phyloP scores from a whole-genome alignment of 2,329 filamentous ascomycete species.

The Ophiostoma angusticollis region DNA sequence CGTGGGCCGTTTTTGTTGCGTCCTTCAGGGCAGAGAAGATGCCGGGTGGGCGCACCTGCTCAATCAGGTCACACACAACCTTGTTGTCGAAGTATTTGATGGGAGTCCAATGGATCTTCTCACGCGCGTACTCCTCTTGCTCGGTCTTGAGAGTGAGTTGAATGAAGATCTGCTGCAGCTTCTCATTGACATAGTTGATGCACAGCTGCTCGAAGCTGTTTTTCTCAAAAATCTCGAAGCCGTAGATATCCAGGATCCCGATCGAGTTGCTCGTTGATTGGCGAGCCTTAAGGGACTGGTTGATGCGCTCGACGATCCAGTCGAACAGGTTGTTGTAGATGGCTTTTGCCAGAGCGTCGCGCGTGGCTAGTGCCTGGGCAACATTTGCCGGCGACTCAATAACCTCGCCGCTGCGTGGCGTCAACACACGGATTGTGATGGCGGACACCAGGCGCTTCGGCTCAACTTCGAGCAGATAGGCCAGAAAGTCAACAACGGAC shows the following conservation, averaged over 20 bases:
- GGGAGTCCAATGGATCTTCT: slow-evolving; percentile 96
- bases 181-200: slow-evolving; percentile 99
- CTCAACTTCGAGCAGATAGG: slow-evolving; percentile 84
- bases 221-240: slow-evolving; percentile 98
- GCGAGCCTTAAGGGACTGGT: slow-evolving; percentile 70
- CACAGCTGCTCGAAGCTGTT: slow-evolving; percentile 98
- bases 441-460: slow-evolving; percentile 68
- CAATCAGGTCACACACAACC: slow-evolving; percentile 93
- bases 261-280: slow-evolving; percentile 71
- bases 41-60: slow-evolving; percentile 78
- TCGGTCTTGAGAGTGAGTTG: slow-evolving; percentile 93
- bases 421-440: slow-evolving; percentile 78
- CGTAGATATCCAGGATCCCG: slow-evolving; percentile 96
- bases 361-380: slow-evolving; percentile 71
- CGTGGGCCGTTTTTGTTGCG: slow-evolving; percentile 95
- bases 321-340: slow-evolving; percentile 97
- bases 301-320: slow-evolving; percentile 92
- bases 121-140: slow-evolving; percentile 90
- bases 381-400: slow-evolving; percentile 72
- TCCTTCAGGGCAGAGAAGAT: slow-evolving; percentile 95
- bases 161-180: slow-evolving; percentile 97
- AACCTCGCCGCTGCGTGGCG: slow-evolving; percentile 50
- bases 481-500: slow-evolving; percentile 87
- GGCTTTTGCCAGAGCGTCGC: slow-evolving; percentile 86
- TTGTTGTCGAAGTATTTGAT: slow-evolving; percentile 99